Base-by-base conservation (phyloP, 2,329 filamentous ascomycete genomes). In the Neofusicoccum sp. region DNA sequence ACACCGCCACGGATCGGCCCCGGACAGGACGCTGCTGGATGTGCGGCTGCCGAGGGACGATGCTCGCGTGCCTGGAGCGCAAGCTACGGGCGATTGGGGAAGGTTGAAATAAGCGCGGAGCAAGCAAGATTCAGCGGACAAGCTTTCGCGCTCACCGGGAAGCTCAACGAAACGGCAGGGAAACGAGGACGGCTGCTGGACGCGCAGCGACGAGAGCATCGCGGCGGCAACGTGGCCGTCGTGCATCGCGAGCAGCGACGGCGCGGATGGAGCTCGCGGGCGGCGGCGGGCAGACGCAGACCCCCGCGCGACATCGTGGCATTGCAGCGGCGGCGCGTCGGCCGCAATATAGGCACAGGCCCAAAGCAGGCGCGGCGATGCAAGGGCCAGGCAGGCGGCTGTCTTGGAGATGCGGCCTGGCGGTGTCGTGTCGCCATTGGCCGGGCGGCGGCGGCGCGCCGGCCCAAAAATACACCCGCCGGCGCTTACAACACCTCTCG, bases 381-480 rank as follows among this genome's bases (percentile, higher is more conserved):
- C 43, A 36, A 30, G 56, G 34, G 20, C 56, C 43, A 58, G 56
- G 33, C 56, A 20, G 43, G 33, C 33, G 33, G 56, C 43, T 48
- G 20, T 40, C 34, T 49, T 28, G 14, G 38, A 28, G 33, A 20
- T 11, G 31, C 14, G 12, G 53, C 38, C 26, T 36, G 54, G 53
- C 9, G 43, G 30, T 40, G 56, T 41, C 56, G 44, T 58, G 56
- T 12, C 48, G n/a, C 43, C 11, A 47, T 47, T 30, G 43, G 43
- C 26, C 14, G 4, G 20, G 41, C 6, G 14, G 6, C 20, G 14
- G 26, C 9, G n/a, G 51, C 26, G 43, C 20, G 31, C 38, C 53
- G 36, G 36, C 57, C 57, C 57, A 51, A 60, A 60, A 49, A 31
- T 49, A 49, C 57, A 60, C 16, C 57, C 34, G 28, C 36, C 54